Conservation (phyloP, 129 eudicot species). For the Flaveria trinervia region DNA sequence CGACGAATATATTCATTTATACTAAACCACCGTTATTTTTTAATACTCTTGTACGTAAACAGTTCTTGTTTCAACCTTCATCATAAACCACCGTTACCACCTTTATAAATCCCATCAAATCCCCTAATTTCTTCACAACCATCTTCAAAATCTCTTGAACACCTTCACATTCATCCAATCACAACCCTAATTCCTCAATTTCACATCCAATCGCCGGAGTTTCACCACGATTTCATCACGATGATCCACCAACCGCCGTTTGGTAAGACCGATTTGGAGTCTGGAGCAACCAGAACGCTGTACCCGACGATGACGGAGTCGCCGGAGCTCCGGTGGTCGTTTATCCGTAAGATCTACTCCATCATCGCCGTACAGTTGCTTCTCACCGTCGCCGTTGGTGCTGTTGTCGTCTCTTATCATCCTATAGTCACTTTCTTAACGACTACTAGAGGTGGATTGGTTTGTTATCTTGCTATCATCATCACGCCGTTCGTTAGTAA, state of each 20-base stretch:
- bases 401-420: slow-evolving; percentile 55
- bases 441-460: slow-evolving; percentile 57
- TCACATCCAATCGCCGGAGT: not conserved
- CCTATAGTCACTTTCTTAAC: slow-evolving; percentile 54
- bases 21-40: too few relatives aligned
- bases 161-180: not conserved
- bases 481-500: slow-evolving; percentile 67
- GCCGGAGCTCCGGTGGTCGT: slow-evolving; percentile 80
- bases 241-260: slow-evolving; percentile 51
- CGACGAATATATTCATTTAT: too few relatives aligned
- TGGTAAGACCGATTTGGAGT: slow-evolving; percentile 62
- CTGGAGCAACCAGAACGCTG: slow-evolving; percentile 41
- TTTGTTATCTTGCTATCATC: slow-evolving; percentile 49
- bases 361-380: slow-evolving; percentile 65
- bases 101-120: not conserved
- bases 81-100: not conserved
- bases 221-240: not conserved
- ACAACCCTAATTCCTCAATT: slow-evolving; percentile 13
- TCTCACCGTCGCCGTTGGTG: slow-evolving; percentile 70
- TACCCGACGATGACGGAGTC: slow-evolving; percentile 71
- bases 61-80: too few relatives aligned
- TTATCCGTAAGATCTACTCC: slow-evolving; percentile 70
- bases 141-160: not conserved
- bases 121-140: not conserved
- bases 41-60: too few relatives aligned